Base-by-base conservation (phyloP, 768 basidiomycete genomes). In the Agrocybe pediades region DNA sequence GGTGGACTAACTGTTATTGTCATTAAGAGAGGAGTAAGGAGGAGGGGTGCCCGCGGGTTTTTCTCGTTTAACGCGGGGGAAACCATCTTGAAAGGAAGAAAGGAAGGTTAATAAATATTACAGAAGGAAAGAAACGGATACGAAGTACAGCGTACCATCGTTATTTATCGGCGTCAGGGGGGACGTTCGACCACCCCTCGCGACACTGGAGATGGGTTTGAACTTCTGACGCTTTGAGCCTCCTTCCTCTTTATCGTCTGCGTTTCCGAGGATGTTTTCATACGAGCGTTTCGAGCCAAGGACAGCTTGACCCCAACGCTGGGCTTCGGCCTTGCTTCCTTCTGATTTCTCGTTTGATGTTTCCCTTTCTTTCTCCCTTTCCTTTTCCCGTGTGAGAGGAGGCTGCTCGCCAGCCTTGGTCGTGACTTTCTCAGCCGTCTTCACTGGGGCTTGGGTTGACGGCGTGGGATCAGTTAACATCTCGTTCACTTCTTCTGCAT, bases 361-460 rank as follows among this genome's bases (percentile, higher is more conserved):
- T 49, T 40, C 6, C 4, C 9, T 3, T 16, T 49, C 17, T 21
- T 20, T n/a, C 25, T 41, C 36, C 40, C 6, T 16, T 36, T 85
- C 85, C 3, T 60, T 48, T 15, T 82, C 84, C 8, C 20, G 33
- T 30, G 80, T 83, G 0, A 72, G 69, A 47, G 64, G 72, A 2
- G n/a, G 73, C 71, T 17, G 70, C 74, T 1, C 60, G 52, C n/a
- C 72, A 9, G 71, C 78, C 0, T 62, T 82, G 19, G 73, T 75
- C 27, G 72, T 86, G 0, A 0, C 67, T 80, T 16, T 86, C 86
- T 64, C 69, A 78, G 25, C 82, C 85, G 21, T 60, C 60, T n/a
- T n/a, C n/a, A n/a, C n/a, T n/a, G n/a, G n/a, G n/a, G n/a, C n/a
- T n/a, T n/a, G n/a, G n/a, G n/a, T n/a, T n/a, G n/a, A n/a, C n/a